Evolutionary conservation across 2,329 filamentous ascomycete genomes (phyloP), one percentile per base, ranked within the genome.

Genomic region (Ciborinia camelliae): DNA sequence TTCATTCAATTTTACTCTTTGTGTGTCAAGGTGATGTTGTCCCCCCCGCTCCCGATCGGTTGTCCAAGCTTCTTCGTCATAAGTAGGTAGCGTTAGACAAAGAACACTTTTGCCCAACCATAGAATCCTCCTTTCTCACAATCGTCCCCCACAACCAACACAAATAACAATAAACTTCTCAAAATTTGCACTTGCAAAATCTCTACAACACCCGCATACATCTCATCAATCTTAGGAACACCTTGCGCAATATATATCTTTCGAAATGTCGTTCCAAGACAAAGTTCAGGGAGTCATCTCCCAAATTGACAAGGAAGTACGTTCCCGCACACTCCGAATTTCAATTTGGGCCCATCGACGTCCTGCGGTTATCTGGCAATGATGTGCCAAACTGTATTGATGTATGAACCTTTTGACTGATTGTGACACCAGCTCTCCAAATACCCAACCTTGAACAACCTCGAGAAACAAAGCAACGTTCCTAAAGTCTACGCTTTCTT

Each of bases 401-500:
- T 37, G 23, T 26, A 35, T 48, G 30, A 23, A 15, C 15, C 15
- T 35, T 45, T 48, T 45, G 51, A 15, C 53, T 65, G 60, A 61
- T 50, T 26, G 3, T 55, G 26, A 2, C 32, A 45, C 20, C 50
- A 95, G 91, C 87, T 95, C 71, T 91, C 90, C 78, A 94, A 93
- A 79, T 95, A 95, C 81, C 89, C 89, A 73, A 79, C 84, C 74
- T 85, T 95, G 77, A 90, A 88, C 84, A 92, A 94, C 81, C 84
- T 95, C 74, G 91, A 96, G 86, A 90, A 88, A 84, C 87, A 90
- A 79, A 90, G 89, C 70, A 87, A 85, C 65, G 84, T 95, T 59
- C 91, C 91, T 76, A 96, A 96, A 84, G 89, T 90, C 74, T 95
- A 96, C 77, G 89, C 86, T 70, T 84, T 90, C 75, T 87, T 94